A percentile compares a stretch with the other conserved stretches of the same genome.
These are phyloP conservation scores for Lactarius indigo DNA, from an alignment of 768 basidiomycete species.

Conservation along the genomic window DNA sequence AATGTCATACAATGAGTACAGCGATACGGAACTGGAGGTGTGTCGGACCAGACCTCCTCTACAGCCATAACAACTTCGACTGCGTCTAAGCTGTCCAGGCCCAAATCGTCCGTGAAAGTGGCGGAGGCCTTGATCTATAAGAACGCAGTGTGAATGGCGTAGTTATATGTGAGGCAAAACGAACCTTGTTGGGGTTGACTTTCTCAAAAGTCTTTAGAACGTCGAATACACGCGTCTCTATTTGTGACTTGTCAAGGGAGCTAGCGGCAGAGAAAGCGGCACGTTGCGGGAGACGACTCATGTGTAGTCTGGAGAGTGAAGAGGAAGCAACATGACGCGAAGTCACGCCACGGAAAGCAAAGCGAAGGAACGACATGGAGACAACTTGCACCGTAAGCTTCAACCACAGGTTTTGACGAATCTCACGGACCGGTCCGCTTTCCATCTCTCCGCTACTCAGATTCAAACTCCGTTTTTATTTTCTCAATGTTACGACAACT, in stretches of 20 bases:
- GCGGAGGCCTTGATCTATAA: constrained; percentile 61
- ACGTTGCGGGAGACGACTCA: constrained; percentile 33
- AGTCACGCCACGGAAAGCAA: constrained; percentile 19
- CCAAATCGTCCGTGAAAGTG: constrained; percentile 77
- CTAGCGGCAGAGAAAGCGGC: constrained; percentile 64
- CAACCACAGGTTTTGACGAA: too few relatives aligned
- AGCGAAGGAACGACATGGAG: constrained; percentile 23
- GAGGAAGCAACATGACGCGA: constrained; percentile 38
- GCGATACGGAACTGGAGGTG: not conserved
- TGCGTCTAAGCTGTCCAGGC: constrained; percentile 92
- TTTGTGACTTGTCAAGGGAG: constrained; percentile 61
- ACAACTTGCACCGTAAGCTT: not conserved
- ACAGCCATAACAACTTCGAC: constrained; percentile 99
- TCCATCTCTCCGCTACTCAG: too few relatives aligned
- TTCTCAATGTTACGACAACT: too few relatives aligned
- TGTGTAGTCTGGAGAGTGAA: constrained; percentile 27
- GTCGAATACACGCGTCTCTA: constrained; percentile 73
- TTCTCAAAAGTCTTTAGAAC: constrained; percentile 89
- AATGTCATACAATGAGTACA: constrained; percentile 7
- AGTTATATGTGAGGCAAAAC: constrained; percentile 13
- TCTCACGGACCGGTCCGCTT: too few relatives aligned
- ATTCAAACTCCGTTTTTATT: too few relatives aligned
- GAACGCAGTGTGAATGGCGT: not conserved
- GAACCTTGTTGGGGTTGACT: constrained; percentile 71
- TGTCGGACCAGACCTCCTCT: constrained; percentile 63